Evolutionary conservation across 805 yeast species (phyloP).

Genomic region (Saccharomycopsis microspora): DNA sequence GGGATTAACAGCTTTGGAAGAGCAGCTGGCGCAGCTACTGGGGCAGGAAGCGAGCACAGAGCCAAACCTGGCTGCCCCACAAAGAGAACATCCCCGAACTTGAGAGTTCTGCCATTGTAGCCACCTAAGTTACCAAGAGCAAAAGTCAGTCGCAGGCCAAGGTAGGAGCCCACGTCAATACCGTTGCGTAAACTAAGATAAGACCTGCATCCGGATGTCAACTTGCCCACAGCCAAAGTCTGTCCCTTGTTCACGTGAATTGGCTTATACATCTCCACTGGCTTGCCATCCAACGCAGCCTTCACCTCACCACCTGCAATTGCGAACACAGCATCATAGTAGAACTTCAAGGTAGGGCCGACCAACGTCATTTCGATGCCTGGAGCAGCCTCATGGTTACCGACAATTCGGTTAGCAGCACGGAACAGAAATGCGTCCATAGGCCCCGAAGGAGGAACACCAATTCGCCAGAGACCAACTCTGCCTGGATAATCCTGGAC

Average conservation of each 20-base stretch:
- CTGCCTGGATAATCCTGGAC: slow-evolving; percentile 96
- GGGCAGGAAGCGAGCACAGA: slow-evolving; percentile 61
- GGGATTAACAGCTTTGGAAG: slow-evolving; percentile 36
- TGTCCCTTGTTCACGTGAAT: slow-evolving; percentile 63
- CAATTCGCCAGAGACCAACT: slow-evolving; percentile 75
- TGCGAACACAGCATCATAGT: slow-evolving; percentile 65
- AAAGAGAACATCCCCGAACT: slow-evolving; percentile 85
- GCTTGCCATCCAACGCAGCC: slow-evolving; percentile 23
- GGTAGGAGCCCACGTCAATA: slow-evolving; percentile 84
- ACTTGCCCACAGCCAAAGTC: slow-evolving; percentile 68
- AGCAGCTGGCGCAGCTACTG: slow-evolving; percentile 48
- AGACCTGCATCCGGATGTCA: slow-evolving; percentile 75
- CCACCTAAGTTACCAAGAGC: slow-evolving; percentile 70
- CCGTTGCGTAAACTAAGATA: slow-evolving; percentile 90
- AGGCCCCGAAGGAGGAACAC: slow-evolving; percentile 98
- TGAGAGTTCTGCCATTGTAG: slow-evolving; percentile 82
- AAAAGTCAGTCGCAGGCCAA: slow-evolving; percentile 94
- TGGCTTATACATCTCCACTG: slow-evolving; percentile 53
- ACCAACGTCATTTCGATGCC: slow-evolving; percentile 81
- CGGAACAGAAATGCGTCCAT: slow-evolving; percentile 92
- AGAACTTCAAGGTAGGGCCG: slow-evolving; percentile 84
- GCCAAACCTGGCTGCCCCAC: slow-evolving; percentile 66
- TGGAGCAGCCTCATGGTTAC: slow-evolving; percentile 72
- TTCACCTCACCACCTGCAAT: slow-evolving; percentile 78
- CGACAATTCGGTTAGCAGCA: slow-evolving; percentile 82